A percentile compares a stretch with the other conserved stretches of the same genome.
These are phyloP conservation scores for Talaromyces atroroseus DNA, from an alignment of 2,329 filamentous ascomycete genomes.

Conservation along the genomic window DNA sequence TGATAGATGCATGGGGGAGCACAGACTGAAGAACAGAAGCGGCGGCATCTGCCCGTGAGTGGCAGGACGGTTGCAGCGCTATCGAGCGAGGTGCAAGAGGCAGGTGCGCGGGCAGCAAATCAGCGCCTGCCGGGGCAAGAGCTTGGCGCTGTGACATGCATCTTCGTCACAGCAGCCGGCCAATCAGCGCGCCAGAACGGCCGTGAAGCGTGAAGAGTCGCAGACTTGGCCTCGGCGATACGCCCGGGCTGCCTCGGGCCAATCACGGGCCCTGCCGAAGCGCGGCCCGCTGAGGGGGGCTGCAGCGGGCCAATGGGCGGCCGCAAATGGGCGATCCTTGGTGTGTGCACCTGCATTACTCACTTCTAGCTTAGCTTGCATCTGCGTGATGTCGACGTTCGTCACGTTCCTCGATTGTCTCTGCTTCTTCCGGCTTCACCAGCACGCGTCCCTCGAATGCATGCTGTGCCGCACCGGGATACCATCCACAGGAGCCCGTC, in stretches of 20 bases:
- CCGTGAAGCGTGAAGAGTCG: neutral
- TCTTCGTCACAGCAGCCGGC: constrained; percentile 4
- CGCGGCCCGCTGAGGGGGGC: neutral
- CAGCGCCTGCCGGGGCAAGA: neutral
- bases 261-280: constrained; percentile 8
- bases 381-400: too few relatives aligned
- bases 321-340: too few relatives aligned
- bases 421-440: too few relatives aligned
- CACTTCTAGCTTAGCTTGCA: too few relatives aligned
- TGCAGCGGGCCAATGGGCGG: too few relatives aligned
- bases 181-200: neutral
- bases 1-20: constrained; percentile 1
- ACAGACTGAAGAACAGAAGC: neutral
- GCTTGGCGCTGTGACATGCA: neutral
- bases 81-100: neutral
- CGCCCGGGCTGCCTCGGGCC: constrained; percentile 2
- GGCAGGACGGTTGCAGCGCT: neutral
- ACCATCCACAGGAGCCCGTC: too few relatives aligned
- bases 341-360: too few relatives aligned
- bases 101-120: neutral
- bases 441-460: too few relatives aligned
- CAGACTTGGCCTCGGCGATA: neutral
- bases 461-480: too few relatives aligned
- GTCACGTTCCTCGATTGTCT: too few relatives aligned
- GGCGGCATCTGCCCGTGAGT: neutral